Percentiles rank a stretch among this genome's conserved stretches.
These are phyloP conservation scores for Ceratobasidium sp. DNA, from an alignment of 1,284 basidiomycete species.

Conservation along the genomic window DNA sequence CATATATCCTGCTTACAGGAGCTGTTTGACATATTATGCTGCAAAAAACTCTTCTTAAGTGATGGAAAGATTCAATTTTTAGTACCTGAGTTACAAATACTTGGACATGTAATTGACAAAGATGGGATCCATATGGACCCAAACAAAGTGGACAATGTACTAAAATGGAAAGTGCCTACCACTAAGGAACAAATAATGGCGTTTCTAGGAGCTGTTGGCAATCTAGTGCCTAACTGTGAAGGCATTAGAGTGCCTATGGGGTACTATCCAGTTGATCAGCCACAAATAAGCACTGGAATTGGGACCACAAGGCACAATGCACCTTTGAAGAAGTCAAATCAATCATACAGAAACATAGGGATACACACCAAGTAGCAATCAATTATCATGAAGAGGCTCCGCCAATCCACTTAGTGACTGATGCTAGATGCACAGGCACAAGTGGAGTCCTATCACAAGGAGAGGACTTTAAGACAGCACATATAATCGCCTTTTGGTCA, in stretches of 20 bases:
- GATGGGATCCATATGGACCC: constrained; percentile 47
- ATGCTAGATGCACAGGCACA: constrained; percentile 46
- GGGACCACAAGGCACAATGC: constrained; percentile 49
- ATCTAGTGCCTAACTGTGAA: constrained; percentile 21
- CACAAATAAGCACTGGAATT: constrained; percentile 47
- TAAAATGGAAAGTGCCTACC: constrained; percentile 41
- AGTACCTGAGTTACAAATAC: constrained; percentile 47
- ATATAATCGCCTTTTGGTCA: constrained; percentile 50
- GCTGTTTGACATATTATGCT: constrained; percentile 48
- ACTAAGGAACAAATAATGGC: constrained; percentile 38
- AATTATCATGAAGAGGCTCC: constrained; percentile 46
- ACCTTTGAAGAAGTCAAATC: constrained; percentile 53
- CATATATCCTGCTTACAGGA: not conserved
- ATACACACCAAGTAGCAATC: constrained; percentile 46
- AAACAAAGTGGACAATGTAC: constrained; percentile 35
- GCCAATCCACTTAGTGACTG: constrained; percentile 44
- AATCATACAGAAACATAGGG: constrained; percentile 41
- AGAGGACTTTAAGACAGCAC: constrained; percentile 44
- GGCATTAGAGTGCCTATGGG: constrained; percentile 42
- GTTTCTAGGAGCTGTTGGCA: constrained; percentile 41
- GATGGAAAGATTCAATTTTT: constrained; percentile 49
- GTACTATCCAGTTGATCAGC: constrained; percentile 48
- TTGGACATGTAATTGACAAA: constrained; percentile 51
- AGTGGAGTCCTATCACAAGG: constrained; percentile 46
- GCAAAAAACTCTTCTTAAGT: constrained; percentile 48